Percentiles rank a stretch among this genome's conserved stretches.
phyloP scores from a whole-genome alignment of 2,329 filamentous ascomycete genomes.

The Aspergillus fischeri region DNA sequence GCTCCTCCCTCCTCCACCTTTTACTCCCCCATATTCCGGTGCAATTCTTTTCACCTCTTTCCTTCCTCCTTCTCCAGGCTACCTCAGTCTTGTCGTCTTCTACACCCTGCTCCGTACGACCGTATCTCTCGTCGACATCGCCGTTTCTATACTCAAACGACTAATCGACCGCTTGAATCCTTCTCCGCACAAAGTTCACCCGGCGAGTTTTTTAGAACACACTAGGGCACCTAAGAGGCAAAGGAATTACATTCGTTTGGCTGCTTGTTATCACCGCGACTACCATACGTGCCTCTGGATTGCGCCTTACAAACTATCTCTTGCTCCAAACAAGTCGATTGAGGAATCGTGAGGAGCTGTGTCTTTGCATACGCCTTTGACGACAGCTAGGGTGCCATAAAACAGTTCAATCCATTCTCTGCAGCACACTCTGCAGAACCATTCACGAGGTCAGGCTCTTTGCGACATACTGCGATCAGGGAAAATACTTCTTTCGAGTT shows the following conservation, averaged over 20 bases:
- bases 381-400: conserved; percentile 17
- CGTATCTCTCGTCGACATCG: conserved; percentile 9
- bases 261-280: not conserved
- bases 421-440: conserved; percentile 13
- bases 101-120: not conserved
- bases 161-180: conserved; percentile 17
- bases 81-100: not conserved
- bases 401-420: conserved; percentile 16
- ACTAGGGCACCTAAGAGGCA: not conserved
- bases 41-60: conserved; percentile 15
- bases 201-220: not conserved
- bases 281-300: not conserved
- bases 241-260: not conserved
- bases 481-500: conserved; percentile 17
- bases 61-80: conserved; percentile 20
- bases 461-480: conserved; percentile 12
- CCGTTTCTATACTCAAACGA: conserved; percentile 10
- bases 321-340: not conserved
- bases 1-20: conserved; percentile 20
- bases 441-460: conserved; percentile 9
- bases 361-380: conserved; percentile 6
- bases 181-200: conserved; percentile 6
- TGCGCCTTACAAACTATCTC: not conserved
- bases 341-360: not conserved
- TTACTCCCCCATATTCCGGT: conserved; percentile 21